These are phyloP conservation scores for Colletotrichum neosansevieriae DNA, from an alignment of 2,329 filamentous ascomycete species.

Conservation along the genomic window DNA sequence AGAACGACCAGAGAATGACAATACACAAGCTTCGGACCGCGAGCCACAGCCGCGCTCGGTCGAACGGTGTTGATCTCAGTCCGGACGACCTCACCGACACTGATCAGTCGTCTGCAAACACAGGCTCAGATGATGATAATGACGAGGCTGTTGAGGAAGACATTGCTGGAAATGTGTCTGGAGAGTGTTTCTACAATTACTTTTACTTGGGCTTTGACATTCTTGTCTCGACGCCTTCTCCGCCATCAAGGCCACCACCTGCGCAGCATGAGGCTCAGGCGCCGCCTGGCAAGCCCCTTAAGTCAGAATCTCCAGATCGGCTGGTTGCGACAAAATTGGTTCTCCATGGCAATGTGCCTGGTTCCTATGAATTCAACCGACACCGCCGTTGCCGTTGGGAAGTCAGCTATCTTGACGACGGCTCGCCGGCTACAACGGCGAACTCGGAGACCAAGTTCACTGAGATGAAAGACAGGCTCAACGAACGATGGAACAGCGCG, in stretches of 20 bases:
- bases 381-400: slow-evolving; percentile 92
- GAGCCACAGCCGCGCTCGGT: slow-evolving; percentile 63
- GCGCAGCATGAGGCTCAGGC: slow-evolving; percentile 44
- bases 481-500: slow-evolving; percentile 75
- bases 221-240: slow-evolving; percentile 82
- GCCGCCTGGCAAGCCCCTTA: slow-evolving; percentile 51
- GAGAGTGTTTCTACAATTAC: slow-evolving; percentile 96
- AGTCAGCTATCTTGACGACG: slow-evolving; percentile 69
- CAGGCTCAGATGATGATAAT: slow-evolving; percentile 75
- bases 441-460: slow-evolving; percentile 84
- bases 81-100: slow-evolving; percentile 75
- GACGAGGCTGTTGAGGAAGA: slow-evolving; percentile 70
- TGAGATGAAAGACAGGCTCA: slow-evolving; percentile 77
- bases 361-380: slow-evolving; percentile 96
- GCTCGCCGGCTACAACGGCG: slow-evolving; percentile 59
- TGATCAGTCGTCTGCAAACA: slow-evolving; percentile 80
- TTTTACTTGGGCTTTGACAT: slow-evolving; percentile 96
- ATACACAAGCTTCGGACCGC: slow-evolving; percentile 77
- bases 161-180: slow-evolving; percentile 64
- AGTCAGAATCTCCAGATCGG: slow-evolving; percentile 66
- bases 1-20: slow-evolving; percentile 88
- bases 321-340: slow-evolving; percentile 93
- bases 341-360: slow-evolving; percentile 93
- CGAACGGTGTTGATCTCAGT: slow-evolving; percentile 57
- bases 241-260: slow-evolving; percentile 74